Base-by-base conservation (phyloP, 352 stramenopile genomes). In the Phytophthora sp. region DNA sequence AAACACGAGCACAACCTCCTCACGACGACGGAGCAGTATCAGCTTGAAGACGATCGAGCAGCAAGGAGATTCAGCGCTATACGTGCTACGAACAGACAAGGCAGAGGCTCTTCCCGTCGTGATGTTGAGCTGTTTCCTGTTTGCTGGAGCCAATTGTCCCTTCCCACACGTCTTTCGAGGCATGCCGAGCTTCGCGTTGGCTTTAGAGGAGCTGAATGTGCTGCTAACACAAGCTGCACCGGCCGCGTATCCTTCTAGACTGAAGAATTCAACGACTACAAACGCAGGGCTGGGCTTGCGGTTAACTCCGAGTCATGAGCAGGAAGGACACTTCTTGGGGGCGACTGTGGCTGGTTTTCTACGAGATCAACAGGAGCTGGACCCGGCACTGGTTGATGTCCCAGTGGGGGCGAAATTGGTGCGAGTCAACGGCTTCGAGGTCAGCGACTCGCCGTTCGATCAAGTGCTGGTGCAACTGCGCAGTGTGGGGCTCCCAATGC, bases 151-250 rank as follows among this genome's bases (percentile, higher is more conserved):
- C 18, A 95, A 95, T 42, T 67, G 70, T 23, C 83, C 87, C 35
- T 93, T 93, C 54, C 86, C 84, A 16, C 79, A 88, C 44, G 73
- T 80, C 21, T 90, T 91, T 64, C 61, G 68, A 21, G 82, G 78
- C 1, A 79, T 95, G 41, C 87, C 87, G 16, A 75, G 73, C 11
- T 95, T 95, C 51, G 87, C 87, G 7, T 79, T 90, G 35, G 82
- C 87, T 11, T 59, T 84, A 42, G 80, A 95, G 50, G 81, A 95
- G 57, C 53, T 90, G 38, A 90, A 93, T 36, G 69, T 93, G 18
- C 69, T 81, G 54, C 52, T 93, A 7, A 77, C 73, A 11, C 72
- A 62, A 44, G 63, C 73, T 13, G 60, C 73, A 9, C 79, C 81
- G 7, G 57, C 66, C 36, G 71, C 84, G 3, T 91, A 86, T 52